Evolutionary conservation across 495 filamentous ascomycete genomes (phyloP), one percentile per base, ranked within the genome.

Genomic region (Xylaria intraflava): DNA sequence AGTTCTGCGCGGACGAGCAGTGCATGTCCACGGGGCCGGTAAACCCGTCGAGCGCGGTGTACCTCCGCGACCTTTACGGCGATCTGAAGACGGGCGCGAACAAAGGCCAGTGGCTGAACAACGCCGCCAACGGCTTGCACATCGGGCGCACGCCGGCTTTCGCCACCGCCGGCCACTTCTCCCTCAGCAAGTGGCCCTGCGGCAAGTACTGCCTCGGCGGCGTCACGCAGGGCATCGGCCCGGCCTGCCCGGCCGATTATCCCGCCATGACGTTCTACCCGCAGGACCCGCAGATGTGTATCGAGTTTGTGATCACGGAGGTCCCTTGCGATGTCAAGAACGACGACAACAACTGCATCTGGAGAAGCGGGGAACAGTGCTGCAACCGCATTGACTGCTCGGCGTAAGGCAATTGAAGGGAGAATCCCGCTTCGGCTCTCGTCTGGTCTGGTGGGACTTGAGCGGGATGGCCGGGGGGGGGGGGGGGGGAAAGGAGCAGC

Each of bases 281-380:
- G 6, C 49, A 52, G 24, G 49, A 52, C 27, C 49, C 49, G 49
- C 49, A 52, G 49, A 52, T 52, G 49, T 52, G 49, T 16, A 40
- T 52, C 7, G 49, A 52, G 30, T 52, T 52, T 27, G 49, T 44
- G 20, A 44, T 52, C 12, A 44, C 40, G 3, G 49, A 52, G 40
- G 49, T 52, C 6, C 49, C 49, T 39, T 52, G 49, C 40, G 26
- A 52, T 33, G 19, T 52, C 20, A 44, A 52, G 39, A 33, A 40
- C 10, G 40, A 52, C 20, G 27, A 26, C 7, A 52, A 52, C 11
- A 52, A 52, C 40, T 52, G 49, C 4, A 44, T 52, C 20, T 52
- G 49, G 49, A 44, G 44, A 38, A 33, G 36, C 23, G 49, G 49
- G 1, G 24, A 51, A 31, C 36, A 51, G 9, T 41, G 40, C 49